Conservation (phyloP, 305 asterid species). For the Andrographis paniculata region DNA sequence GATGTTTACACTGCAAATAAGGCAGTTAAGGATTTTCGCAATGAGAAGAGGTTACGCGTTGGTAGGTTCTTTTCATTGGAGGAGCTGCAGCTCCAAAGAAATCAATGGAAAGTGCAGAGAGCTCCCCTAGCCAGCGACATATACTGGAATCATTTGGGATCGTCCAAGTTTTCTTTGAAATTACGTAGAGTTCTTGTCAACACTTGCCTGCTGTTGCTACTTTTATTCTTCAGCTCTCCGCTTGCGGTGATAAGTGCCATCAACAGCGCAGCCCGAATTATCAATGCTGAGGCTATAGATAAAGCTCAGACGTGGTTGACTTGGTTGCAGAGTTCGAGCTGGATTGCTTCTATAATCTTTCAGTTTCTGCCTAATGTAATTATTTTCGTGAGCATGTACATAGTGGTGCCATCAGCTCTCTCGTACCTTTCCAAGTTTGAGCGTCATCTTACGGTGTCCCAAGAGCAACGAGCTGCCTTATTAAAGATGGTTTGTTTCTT, state of each 20-base stretch:
- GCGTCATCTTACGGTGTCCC: slow-evolving; percentile 83
- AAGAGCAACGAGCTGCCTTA: slow-evolving; percentile 90
- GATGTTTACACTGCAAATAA: slow-evolving; percentile 90
- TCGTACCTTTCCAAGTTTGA: slow-evolving; percentile 91
- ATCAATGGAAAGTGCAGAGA: slow-evolving; percentile 97
- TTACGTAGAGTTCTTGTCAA: slow-evolving; percentile 72
- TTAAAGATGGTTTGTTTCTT: slow-evolving; percentile 96
- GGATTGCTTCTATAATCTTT: slow-evolving; percentile 80
- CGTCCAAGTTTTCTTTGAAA: slow-evolving; percentile 70
- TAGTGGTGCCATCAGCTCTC: slow-evolving; percentile 85
- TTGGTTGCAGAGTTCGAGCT: slow-evolving; percentile 93
- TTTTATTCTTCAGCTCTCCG: slow-evolving; percentile 94
- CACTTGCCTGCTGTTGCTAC: slow-evolving; percentile 65
- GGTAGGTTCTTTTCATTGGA: slow-evolving; percentile 85
- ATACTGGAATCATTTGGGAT: slow-evolving; percentile 95
- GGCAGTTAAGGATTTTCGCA: slow-evolving; percentile 84
- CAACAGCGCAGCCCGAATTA: slow-evolving; percentile 76
- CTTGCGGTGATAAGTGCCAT: slow-evolving; percentile 82
- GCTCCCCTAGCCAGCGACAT: slow-evolving; percentile 97
- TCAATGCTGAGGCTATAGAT: slow-evolving; percentile 92
- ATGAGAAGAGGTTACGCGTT: slow-evolving; percentile 73
- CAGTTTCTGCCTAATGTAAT: slow-evolving; percentile 97
- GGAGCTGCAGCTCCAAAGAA: slow-evolving; percentile 92
- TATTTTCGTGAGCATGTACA: slow-evolving; percentile 91
- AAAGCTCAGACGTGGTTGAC: slow-evolving; percentile 90